A percentile compares a stretch with the other conserved stretches of the same genome.
Evolutionary conservation across 148 eudicot species (phyloP).

Genomic region (Silene conica): DNA sequence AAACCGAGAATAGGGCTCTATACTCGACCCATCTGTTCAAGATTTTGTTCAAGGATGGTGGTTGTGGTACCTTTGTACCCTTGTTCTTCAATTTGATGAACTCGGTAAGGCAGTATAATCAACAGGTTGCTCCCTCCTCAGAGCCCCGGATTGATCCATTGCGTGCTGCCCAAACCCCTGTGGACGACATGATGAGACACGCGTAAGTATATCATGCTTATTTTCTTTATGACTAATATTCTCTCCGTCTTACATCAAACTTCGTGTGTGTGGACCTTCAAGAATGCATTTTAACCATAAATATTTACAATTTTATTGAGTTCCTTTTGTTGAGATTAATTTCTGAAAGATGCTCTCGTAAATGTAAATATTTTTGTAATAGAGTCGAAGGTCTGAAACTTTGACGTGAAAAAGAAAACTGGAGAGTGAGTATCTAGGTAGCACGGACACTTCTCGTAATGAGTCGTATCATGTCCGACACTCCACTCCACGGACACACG

Average conservation of each 20-base stretch:
- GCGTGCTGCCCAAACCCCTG: constrained; percentile 89
- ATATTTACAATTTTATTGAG: too few species aligned
- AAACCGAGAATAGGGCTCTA: constrained; percentile 69
- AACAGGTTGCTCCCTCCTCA: constrained; percentile 35
- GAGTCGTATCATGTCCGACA: too few species aligned
- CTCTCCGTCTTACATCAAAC: not conserved
- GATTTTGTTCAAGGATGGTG: constrained; percentile 95
- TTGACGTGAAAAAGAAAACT: too few species aligned
- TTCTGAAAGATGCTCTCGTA: too few species aligned
- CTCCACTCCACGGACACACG: too few species aligned
- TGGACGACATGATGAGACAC: constrained; percentile 96
- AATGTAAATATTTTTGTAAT: too few species aligned
- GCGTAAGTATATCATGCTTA: constrained; percentile 52
- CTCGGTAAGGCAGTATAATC: constrained; percentile 68
- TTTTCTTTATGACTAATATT: not conserved
- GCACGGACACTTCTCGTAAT: too few species aligned
- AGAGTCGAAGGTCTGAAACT: too few species aligned
- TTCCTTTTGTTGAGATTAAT: too few species aligned
- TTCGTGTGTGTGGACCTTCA: too few species aligned
- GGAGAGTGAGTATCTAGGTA: too few species aligned
- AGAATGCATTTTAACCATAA: too few species aligned
- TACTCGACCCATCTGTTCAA: constrained; percentile 87
- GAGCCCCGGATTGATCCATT: constrained; percentile 67
- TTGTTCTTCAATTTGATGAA: constrained; percentile 71
- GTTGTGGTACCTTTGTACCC: constrained; percentile 93